Percentiles rank a stretch among this genome's conserved stretches.
These are phyloP conservation scores for Fraxinus paxiana DNA, from an alignment of 305 asterid species.

Conservation along the genomic window DNA sequence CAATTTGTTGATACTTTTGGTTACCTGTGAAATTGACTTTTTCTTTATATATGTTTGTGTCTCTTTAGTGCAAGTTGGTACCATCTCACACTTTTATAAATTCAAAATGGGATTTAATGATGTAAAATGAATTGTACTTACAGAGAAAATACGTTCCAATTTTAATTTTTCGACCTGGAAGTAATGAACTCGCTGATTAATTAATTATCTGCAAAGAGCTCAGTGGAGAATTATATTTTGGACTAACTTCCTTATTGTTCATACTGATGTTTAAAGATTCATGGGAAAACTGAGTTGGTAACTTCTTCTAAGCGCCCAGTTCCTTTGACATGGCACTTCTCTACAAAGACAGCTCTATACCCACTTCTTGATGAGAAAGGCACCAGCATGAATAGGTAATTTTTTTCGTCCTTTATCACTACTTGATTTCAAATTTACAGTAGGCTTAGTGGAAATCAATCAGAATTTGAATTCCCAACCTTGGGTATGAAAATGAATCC, in stretches of 20 bases:
- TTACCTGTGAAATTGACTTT: slow-evolving; percentile 7
- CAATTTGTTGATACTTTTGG: slow-evolving; percentile 4
- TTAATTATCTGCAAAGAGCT: slow-evolving; percentile 10
- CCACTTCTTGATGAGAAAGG: slow-evolving; percentile 96
- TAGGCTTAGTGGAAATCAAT: slow-evolving; percentile 12
- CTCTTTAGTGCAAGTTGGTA: slow-evolving; percentile 14
- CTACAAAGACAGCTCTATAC: slow-evolving; percentile 69
- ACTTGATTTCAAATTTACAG: slow-evolving; percentile 9
- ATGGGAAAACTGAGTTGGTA: slow-evolving; percentile 93
- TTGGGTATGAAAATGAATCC: slow-evolving; percentile 3
- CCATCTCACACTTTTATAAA: not conserved
- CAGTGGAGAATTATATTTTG: not conserved
- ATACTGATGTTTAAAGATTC: slow-evolving; percentile 58
- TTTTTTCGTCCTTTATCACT: slow-evolving; percentile 14
- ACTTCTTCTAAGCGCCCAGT: slow-evolving; percentile 93
- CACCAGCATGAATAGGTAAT: slow-evolving; percentile 84
- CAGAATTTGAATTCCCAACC: not conserved
- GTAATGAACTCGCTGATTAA: slow-evolving; percentile 1
- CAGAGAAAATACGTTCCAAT: slow-evolving; percentile 8
- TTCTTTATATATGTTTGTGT: not conserved
- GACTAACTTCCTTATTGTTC: slow-evolving; percentile 25
- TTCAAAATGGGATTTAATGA: not conserved
- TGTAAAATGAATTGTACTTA: not conserved
- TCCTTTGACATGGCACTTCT: slow-evolving; percentile 94
- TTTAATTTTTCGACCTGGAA: slow-evolving; percentile 9